A percentile compares a stretch with the other conserved stretches of the same genome.
Evolutionary conservation across 1,284 basidiomycete genomes (phyloP).

Genomic region (Fistulina hepatica): DNA sequence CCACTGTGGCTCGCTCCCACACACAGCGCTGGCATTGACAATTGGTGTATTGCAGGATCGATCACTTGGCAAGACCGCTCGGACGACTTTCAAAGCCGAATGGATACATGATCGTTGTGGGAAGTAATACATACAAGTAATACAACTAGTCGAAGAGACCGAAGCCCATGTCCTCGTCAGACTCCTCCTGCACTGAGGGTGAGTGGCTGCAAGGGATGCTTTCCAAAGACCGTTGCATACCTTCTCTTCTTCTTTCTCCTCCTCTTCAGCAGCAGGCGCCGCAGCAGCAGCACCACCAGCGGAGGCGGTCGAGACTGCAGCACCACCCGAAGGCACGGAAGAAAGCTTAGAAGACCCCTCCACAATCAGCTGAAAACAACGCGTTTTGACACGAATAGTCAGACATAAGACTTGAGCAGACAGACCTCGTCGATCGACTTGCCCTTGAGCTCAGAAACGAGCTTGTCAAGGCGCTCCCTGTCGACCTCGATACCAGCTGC

Average conservation of each 20-base stretch:
- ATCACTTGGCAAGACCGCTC: no score
- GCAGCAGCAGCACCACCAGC: constrained; percentile 51
- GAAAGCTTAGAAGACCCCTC: constrained; percentile 91
- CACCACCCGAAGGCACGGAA: constrained; percentile 83
- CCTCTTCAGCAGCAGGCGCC: constrained; percentile 56
- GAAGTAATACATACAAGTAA: no score
- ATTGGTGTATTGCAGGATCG: no score
- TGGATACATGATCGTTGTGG: no score
- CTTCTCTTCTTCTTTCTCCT: constrained; percentile 77
- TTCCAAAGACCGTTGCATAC: constrained; percentile 26
- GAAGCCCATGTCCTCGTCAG: constrained; percentile 89
- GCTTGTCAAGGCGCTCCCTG: constrained; percentile 70
- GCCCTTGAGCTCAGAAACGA: constrained; percentile 88
- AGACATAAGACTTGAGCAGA: constrained; percentile 11
- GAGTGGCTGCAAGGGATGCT: constrained; percentile 8
- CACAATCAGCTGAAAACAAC: constrained; percentile 70
- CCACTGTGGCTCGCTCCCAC: no score
- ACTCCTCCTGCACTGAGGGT: constrained; percentile 53
- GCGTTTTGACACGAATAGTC: constrained; percentile 2
- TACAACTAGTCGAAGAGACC: constrained; percentile 85
- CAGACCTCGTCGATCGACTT: constrained; percentile 80
- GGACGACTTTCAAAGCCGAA: no score
- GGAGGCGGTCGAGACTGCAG: constrained; percentile 37
- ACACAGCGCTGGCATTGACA: no score
- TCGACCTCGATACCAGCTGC: constrained; percentile 89